A percentile compares a stretch with the other conserved stretches of the same genome.
These are phyloP conservation scores for Backusella circina DNA, from an alignment of 192 early-diverging fungal genomes.

Conservation along the genomic window DNA sequence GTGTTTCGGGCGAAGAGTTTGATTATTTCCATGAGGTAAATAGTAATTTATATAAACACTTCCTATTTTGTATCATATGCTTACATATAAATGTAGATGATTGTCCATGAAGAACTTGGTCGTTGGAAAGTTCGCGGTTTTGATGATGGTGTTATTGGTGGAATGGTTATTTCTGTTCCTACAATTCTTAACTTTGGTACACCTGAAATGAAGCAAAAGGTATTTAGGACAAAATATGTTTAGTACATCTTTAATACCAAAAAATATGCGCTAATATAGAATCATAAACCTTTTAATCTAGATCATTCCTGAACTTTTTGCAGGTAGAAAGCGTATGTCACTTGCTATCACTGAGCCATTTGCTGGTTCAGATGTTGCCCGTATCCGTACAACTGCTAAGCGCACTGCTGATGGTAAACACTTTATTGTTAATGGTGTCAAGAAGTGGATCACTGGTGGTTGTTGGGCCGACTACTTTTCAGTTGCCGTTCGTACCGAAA, in stretches of 20 bases:
- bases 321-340: constrained; percentile 76
- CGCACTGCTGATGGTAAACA: constrained; percentile 62
- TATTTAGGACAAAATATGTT: background rate
- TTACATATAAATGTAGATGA: constrained; percentile 33
- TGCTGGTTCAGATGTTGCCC: constrained; percentile 74
- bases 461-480: constrained; percentile 27
- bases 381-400: constrained; percentile 66
- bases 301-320: constrained; percentile 55
- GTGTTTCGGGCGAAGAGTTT: constrained; percentile 57
- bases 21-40: constrained; percentile 65
- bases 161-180: constrained; percentile 73
- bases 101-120: constrained; percentile 63
- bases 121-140: constrained; percentile 77
- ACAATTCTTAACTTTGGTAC: constrained; percentile 73
- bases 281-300: background rate
- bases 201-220: constrained; percentile 57
- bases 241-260: background rate
- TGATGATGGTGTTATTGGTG: constrained; percentile 66
- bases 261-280: background rate
- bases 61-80: background rate
- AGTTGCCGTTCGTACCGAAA: constrained; percentile 29
- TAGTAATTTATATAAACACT: background rate
- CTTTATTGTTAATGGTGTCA: constrained; percentile 82
- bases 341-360: constrained; percentile 80
- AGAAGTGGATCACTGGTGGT: constrained; percentile 85